Evolutionary conservation across 192 early-diverging fungal genomes (phyloP).

Genomic region (Coemansia biformis): DNA sequence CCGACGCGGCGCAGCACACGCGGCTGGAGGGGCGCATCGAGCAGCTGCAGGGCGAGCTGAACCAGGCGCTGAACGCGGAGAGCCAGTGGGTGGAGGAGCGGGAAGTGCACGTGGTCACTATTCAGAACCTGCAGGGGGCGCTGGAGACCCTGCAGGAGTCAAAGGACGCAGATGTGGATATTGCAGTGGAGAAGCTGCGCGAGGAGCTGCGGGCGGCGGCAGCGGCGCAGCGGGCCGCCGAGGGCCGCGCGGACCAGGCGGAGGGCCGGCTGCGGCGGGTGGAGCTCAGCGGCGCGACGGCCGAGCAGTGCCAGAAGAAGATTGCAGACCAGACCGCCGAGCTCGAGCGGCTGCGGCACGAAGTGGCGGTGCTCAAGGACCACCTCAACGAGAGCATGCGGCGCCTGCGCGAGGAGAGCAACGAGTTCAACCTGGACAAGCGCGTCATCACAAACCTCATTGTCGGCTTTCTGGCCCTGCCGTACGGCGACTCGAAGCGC

Average conservation of each 20-base stretch:
- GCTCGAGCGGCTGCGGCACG: slow-evolving; percentile 51
- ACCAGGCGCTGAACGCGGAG: slow-evolving; percentile 54
- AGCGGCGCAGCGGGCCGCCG: slow-evolving; percentile 53
- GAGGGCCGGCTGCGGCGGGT: slow-evolving; percentile 18
- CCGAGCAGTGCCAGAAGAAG: slow-evolving; percentile 56
- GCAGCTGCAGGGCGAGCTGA: slow-evolving; percentile 54
- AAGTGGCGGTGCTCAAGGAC: slow-evolving; percentile 72
- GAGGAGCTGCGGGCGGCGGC: slow-evolving; percentile 43
- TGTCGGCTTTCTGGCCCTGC: slow-evolving; percentile 77
- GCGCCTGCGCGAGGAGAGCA: slow-evolving; percentile 71
- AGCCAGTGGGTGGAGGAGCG: slow-evolving; percentile 56
- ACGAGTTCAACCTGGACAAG: slow-evolving; percentile 76
- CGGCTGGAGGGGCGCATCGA: slow-evolving; percentile 44
- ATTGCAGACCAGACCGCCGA: slow-evolving; percentile 49
- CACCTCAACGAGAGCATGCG: slow-evolving; percentile 91
- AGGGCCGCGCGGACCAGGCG: slow-evolving; percentile 51
- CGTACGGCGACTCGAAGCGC: slow-evolving; percentile 83
- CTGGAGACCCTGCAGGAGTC: slow-evolving; percentile 83
- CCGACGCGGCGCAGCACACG: slow-evolving; percentile 19
- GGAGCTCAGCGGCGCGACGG: slow-evolving; percentile 28
- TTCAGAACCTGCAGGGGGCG: slow-evolving; percentile 80
- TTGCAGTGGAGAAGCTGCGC: slow-evolving; percentile 51
- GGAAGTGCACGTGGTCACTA: slow-evolving; percentile 55
- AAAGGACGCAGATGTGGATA: slow-evolving; percentile 61
- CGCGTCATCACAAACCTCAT: slow-evolving; percentile 86